A percentile compares a stretch with the other conserved stretches of the same genome.
Conservation (phyloP, 495 filamentous ascomycete genomes). For the Penicillium argentinense region DNA sequence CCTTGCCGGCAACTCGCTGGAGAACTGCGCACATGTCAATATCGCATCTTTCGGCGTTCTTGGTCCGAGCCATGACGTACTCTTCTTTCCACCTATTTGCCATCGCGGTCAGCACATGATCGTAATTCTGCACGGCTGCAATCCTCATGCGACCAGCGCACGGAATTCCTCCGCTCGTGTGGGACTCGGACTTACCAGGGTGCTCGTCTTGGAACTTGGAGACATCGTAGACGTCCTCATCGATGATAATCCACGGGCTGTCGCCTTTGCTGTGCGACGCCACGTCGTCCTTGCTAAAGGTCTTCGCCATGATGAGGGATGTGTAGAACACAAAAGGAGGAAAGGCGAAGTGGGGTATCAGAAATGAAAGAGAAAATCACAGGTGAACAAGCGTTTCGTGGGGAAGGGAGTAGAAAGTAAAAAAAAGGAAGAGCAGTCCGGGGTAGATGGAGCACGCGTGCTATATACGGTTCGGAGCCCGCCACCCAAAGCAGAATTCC, state of each 20-base stretch:
- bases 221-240: slow-evolving; percentile 95
- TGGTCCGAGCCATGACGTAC: slow-evolving; percentile 40
- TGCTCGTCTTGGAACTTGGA: slow-evolving; percentile 94
- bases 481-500: slow-evolving; percentile 7
- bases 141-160: background rate
- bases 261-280: slow-evolving; percentile 85
- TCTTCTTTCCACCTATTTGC: slow-evolving; percentile 86
- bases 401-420: slow-evolving; percentile 11
- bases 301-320: slow-evolving; percentile 73
- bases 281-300: slow-evolving; percentile 80
- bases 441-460: slow-evolving; percentile 24
- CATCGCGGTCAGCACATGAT: slow-evolving; percentile 15
- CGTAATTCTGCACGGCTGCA: too few species aligned
- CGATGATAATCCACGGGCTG: slow-evolving; percentile 85
- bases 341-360: background rate
- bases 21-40: slow-evolving; percentile 59
- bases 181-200: slow-evolving; percentile 57
- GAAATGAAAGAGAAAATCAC: slow-evolving; percentile 3
- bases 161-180: too few species aligned
- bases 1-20: slow-evolving; percentile 89
- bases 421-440: slow-evolving; percentile 23
- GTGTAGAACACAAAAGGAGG: slow-evolving; percentile 5
- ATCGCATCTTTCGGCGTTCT: slow-evolving; percentile 2
- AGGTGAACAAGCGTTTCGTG: slow-evolving; percentile 6
- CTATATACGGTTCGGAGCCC: slow-evolving; percentile 21